These are phyloP conservation scores for Nakaseomyces bracarensis DNA, from an alignment of 1,139 yeast genomes.

Conservation along the genomic window DNA sequence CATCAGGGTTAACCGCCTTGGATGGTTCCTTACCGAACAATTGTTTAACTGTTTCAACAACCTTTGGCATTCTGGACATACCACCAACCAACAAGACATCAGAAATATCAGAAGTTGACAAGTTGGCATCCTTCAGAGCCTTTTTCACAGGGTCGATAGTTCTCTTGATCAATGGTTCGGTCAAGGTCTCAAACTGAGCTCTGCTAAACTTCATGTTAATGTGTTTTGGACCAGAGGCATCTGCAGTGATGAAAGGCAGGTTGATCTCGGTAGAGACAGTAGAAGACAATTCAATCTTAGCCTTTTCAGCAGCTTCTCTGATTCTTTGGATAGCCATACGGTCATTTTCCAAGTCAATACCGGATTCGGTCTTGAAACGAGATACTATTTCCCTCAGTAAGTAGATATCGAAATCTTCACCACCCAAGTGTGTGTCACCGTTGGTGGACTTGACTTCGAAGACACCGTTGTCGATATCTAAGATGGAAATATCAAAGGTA, in stretches of 20 bases:
- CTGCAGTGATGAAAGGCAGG: slow-evolving; percentile 10
- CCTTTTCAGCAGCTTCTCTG: slow-evolving; percentile 99
- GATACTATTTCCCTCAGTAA: slow-evolving; percentile 84
- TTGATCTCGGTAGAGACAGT: slow-evolving; percentile 48
- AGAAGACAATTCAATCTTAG: slow-evolving; percentile 95
- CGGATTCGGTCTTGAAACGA: slow-evolving; percentile 85
- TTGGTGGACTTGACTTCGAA: slow-evolving; percentile 97
- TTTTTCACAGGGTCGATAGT: slow-evolving; percentile 96
- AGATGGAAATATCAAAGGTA: slow-evolving; percentile 93
- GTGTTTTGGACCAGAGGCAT: slow-evolving; percentile 11
- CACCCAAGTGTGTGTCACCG: slow-evolving; percentile 99
- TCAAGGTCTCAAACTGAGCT: slow-evolving; percentile 86
- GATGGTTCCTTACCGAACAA: slow-evolving; percentile 94
- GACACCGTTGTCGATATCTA: slow-evolving; percentile 93
- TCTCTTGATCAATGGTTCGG: slow-evolving; percentile 84
- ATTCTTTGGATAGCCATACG: slow-evolving; percentile 99
- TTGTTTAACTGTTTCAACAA: slow-evolving; percentile 87
- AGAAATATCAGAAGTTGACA: slow-evolving; percentile 76
- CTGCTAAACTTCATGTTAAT: slow-evolving; percentile 61
- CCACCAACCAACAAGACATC: slow-evolving; percentile 99
- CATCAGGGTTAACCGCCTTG: slow-evolving; percentile 99
- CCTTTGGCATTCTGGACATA: slow-evolving; percentile 99
- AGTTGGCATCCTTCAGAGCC: slow-evolving; percentile 93
- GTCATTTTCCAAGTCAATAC: slow-evolving; percentile 81
- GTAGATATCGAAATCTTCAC: slow-evolving; percentile 89